Conservation (phyloP, 208 protist species). For the Leishmania gerbilli region DNA sequence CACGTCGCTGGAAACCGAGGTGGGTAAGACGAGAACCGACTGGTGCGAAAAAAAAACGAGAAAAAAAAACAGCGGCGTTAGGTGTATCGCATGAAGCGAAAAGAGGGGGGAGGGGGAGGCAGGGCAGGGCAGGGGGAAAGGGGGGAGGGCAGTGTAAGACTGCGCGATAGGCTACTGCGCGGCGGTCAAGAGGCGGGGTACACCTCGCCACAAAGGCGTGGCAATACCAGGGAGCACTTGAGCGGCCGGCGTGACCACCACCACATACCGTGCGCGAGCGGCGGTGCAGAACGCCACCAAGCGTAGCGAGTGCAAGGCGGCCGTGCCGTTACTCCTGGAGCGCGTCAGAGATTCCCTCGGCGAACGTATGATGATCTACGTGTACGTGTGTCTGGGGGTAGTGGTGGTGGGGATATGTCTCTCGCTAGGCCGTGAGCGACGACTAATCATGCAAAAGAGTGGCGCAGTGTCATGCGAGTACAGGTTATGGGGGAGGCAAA, state of each 20-base stretch:
- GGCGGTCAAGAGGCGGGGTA: not conserved
- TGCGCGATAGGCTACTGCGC: not conserved
- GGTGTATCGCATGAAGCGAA: not conserved
- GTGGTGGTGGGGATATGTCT: not conserved
- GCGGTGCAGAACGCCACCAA: not conserved
- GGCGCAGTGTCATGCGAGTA: not conserved
- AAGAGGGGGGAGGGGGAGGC: too few relatives aligned
- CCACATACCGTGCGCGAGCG: not conserved
- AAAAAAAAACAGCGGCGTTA: not conserved
- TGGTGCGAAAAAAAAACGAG: not conserved
- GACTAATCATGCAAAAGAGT: not conserved
- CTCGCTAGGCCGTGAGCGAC: not conserved
- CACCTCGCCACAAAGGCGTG: not conserved
- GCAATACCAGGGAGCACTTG: not conserved
- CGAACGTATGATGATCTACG: not conserved
- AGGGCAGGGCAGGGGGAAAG: too few relatives aligned
- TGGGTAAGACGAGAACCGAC: not conserved
- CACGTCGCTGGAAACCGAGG: not conserved
- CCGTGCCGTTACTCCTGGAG: not conserved
- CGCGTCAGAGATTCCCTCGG: not conserved
- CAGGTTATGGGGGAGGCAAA: too few relatives aligned
- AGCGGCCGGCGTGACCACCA: not conserved
- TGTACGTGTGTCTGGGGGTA: not conserved
- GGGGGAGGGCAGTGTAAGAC: not conserved
- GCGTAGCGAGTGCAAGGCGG: not conserved